These are phyloP conservation scores for Arachis monticola DNA, from an alignment of 331 rosid species.

Conservation along the genomic window DNA sequence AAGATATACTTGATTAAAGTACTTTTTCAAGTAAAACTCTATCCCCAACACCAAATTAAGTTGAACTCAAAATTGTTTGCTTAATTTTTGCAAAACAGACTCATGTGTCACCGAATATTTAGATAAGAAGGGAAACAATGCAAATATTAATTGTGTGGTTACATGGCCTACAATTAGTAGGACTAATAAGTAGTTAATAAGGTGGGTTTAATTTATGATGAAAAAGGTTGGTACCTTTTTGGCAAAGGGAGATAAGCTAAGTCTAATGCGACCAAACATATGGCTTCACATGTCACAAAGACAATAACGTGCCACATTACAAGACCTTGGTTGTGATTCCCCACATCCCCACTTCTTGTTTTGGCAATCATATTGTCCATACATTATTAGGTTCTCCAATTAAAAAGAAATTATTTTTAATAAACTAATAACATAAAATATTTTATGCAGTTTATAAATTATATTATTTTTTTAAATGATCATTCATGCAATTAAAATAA, in stretches of 20 bases:
- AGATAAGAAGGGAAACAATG: background rate
- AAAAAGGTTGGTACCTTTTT: conserved; percentile 35
- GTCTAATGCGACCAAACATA: conserved; percentile 36
- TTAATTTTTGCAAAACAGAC: background rate
- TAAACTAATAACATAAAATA: too few species aligned
- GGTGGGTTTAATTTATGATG: conserved; percentile 4
- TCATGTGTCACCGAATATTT: background rate
- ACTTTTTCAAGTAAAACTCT: background rate
- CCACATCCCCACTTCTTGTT: background rate
- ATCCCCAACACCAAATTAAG: background rate
- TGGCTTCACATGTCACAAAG: conserved; percentile 30
- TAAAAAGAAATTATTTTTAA: too few species aligned
- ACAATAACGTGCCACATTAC: conserved; percentile 27
- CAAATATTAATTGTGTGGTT: background rate
- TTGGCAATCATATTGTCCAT: background rate
- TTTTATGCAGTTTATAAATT: too few species aligned
- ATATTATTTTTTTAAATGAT: too few species aligned
- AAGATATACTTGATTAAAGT: background rate
- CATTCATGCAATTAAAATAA: too few species aligned
- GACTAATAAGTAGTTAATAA: conserved; percentile 1
- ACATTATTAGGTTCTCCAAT: background rate
- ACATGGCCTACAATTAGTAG: conserved; percentile 10
- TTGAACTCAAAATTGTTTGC: background rate
- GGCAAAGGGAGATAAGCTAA: conserved; percentile 36
- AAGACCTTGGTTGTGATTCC: conserved; percentile 15